phyloP scores from a whole-genome alignment of 2,329 filamentous ascomycete species.

The Albophoma yamanashiensis region DNA sequence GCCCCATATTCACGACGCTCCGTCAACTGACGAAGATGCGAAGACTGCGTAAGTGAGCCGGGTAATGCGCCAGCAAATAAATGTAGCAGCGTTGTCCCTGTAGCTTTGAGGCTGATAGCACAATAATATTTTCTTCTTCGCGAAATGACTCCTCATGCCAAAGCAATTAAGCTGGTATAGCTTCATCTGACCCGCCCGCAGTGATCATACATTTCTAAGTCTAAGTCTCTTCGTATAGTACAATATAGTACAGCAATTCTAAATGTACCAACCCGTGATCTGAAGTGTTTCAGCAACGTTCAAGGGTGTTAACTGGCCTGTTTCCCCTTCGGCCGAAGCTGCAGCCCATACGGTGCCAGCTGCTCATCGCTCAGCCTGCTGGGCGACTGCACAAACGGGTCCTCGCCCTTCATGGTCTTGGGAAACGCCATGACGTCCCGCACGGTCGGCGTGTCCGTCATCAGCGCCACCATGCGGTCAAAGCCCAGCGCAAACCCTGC shows the following conservation, averaged over 20 bases:
- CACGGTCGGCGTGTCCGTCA: conserved; percentile 68
- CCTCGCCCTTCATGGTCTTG: conserved; percentile 84
- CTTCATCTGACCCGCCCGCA: not conserved
- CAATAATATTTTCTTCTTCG: too few relatives aligned
- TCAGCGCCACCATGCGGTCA: conserved; percentile 71
- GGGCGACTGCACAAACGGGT: conserved; percentile 72
- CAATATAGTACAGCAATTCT: not conserved
- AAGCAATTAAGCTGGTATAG: too few relatives aligned
- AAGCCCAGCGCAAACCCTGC: conserved; percentile 90
- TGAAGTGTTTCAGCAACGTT: too few relatives aligned
- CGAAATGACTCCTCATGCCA: too few relatives aligned
- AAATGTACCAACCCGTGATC: not conserved
- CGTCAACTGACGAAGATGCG: not conserved
- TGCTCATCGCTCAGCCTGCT: conserved; percentile 51
- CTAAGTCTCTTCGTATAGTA: not conserved
- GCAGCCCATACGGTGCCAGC: conserved; percentile 35
- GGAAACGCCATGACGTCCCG: conserved; percentile 95
- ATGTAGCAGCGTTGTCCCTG: too few relatives aligned
- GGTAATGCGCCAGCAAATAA: too few relatives aligned
- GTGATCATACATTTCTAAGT: not conserved
- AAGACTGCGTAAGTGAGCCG: too few relatives aligned
- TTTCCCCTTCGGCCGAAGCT: conserved; percentile 7
- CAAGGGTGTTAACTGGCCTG: not conserved
- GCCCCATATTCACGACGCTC: not conserved
- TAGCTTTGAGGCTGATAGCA: too few relatives aligned